Evolutionary conservation across 345 rosid genomes (phyloP), one percentile per base, ranked within the genome.

Genomic region (Euclidium syriacum): DNA sequence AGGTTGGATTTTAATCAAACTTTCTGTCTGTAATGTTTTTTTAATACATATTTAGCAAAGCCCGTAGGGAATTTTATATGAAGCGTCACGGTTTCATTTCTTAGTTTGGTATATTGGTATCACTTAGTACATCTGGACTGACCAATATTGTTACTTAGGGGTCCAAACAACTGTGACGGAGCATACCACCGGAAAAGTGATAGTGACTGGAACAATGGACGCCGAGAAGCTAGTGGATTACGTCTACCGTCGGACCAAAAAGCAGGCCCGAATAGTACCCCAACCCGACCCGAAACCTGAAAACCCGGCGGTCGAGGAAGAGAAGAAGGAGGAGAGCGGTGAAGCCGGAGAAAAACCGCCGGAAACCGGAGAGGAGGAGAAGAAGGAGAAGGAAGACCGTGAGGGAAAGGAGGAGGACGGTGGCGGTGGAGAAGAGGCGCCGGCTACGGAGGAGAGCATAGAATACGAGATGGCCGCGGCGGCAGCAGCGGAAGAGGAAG

Each of bases 121-220:
- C 10, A 34, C 15, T 12, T 12, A 36, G 10, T 24, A 38, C 15
- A 55, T 36, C 17, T n/a, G 23, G 23, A 44, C 52, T 46, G 3
- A 70, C 6, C 53, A 41, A 32, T 30, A 47, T 20, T 55, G 24
- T 33, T 48, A 18, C 0, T 30, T 48, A 94, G 99, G 96, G 27
- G 96, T 94, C 34, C 92, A 84, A 81, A 79, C 87, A 17, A 90
- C 80, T 1, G 77, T 10, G 43, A 82, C 99, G 4, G 97, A 94
- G 59, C 65, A 84, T 27, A 74, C 78, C 25, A 73, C 81, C 9
- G 83, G 85, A 44, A 94, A 85, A 75, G 97, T 86, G 20, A 83
- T 73, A 3, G 97, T 94, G 19, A 87, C 90, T 0, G 99, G 99
- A 7, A 94, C 96, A 8, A 90, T 94, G 92, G 95, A 85, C 35